Conservation (phyloP, 345 rosid genomes). For the Anastatica hierochuntica region DNA sequence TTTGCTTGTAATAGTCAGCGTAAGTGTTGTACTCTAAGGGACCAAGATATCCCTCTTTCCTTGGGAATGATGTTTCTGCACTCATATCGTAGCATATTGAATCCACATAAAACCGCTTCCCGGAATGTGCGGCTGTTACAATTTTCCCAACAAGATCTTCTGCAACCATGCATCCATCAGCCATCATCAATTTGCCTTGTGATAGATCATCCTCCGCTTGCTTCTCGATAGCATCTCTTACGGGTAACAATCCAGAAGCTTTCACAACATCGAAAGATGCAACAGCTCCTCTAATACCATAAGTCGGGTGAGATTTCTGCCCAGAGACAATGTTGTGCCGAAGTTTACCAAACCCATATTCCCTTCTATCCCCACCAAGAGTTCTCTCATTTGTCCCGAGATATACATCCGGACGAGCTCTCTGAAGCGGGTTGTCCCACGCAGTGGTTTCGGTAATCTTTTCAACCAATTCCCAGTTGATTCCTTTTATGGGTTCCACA, state of each 20-base stretch:
- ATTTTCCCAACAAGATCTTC: slow-evolving; percentile 75
- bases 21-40: slow-evolving; percentile 92
- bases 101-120: slow-evolving; percentile 96
- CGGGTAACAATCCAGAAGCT: slow-evolving; percentile 85
- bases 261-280: slow-evolving; percentile 87
- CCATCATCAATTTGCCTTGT: slow-evolving; percentile 67
- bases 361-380: slow-evolving; percentile 97
- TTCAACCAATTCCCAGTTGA: slow-evolving; percentile 80
- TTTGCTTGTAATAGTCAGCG: slow-evolving; percentile 89
- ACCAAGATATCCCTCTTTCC: slow-evolving; percentile 99
- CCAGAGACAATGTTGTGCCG: slow-evolving; percentile 84
- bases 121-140: slow-evolving; percentile 96
- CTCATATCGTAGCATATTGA: slow-evolving; percentile 80
- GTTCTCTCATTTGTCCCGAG: slow-evolving; percentile 98
- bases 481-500: slow-evolving; percentile 56
- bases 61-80: slow-evolving; percentile 88
- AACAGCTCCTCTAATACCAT: slow-evolving; percentile 97
- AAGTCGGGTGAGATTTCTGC: slow-evolving; percentile 90
- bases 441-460: slow-evolving; percentile 46
- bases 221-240: slow-evolving; percentile 38
- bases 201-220: slow-evolving; percentile 30
- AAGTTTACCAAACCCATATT: slow-evolving; percentile 92
- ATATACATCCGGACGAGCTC: slow-evolving; percentile 94
- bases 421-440: slow-evolving; percentile 97
- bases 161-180: slow-evolving; percentile 48